Percentiles rank a stretch among this genome's conserved stretches.
Conservation (phyloP, 2,329 filamentous ascomycete genomes). For the Ophiostoma sp. region DNA sequence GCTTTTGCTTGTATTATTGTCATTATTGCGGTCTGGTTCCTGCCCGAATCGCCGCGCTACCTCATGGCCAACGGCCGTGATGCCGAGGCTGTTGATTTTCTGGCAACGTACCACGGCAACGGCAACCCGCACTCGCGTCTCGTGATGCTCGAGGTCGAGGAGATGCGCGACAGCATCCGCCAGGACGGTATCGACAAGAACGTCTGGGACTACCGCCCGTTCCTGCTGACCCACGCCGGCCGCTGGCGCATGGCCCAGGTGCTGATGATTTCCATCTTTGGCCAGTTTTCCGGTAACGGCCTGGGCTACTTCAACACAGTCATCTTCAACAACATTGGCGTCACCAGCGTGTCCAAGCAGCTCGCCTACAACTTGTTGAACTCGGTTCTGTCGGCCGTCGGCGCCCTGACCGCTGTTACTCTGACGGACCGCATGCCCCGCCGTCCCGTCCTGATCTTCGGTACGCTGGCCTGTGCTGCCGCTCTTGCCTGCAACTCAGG, state of each 20-base stretch:
- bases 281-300: slow-evolving; percentile 53
- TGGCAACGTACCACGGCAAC: slow-evolving; percentile 48
- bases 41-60: slow-evolving; percentile 47
- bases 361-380: slow-evolving; percentile 52
- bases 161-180: slow-evolving; percentile 47
- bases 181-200: slow-evolving; percentile 50
- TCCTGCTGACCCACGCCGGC: slow-evolving; percentile 46
- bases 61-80: slow-evolving; percentile 45
- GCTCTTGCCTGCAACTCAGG: slow-evolving; percentile 49
- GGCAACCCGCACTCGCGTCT: slow-evolving; percentile 43
- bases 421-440: slow-evolving; percentile 50
- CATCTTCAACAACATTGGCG: slow-evolving; percentile 46
- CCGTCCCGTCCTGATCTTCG: slow-evolving; percentile 47
- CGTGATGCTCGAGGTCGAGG: slow-evolving; percentile 44
- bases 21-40: slow-evolving; percentile 41
- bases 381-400: slow-evolving; percentile 47
- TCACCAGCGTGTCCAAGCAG: slow-evolving; percentile 41
- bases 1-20: slow-evolving; percentile 47
- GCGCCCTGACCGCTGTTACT: slow-evolving; percentile 46
- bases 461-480: slow-evolving; percentile 46
- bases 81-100: slow-evolving; percentile 44
- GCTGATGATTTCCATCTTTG: slow-evolving; percentile 53
- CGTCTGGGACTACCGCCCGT: slow-evolving; percentile 51
- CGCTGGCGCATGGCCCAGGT: slow-evolving; percentile 52
- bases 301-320: slow-evolving; percentile 53